A percentile compares a stretch with the other conserved stretches of the same genome.
phyloP scores from a whole-genome alignment of 2,329 filamentous ascomycete species.

The Cytospora leucostoma region DNA sequence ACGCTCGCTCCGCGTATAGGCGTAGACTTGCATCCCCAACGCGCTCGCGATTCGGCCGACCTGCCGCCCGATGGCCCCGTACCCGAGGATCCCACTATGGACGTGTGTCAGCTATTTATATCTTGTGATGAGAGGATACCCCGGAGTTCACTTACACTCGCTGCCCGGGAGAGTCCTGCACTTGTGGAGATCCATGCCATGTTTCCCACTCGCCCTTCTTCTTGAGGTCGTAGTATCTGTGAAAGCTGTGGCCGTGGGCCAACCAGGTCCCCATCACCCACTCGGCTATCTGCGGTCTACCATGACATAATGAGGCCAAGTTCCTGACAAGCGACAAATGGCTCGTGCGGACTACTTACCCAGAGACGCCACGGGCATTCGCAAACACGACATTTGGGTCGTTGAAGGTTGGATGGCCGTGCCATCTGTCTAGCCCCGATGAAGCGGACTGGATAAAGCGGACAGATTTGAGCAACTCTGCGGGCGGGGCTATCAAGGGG shows the following conservation, averaged over 20 bases:
- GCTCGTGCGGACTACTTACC: background rate
- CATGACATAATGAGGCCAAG: background rate
- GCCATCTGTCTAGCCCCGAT: background rate
- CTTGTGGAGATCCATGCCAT: background rate
- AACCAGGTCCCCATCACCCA: background rate
- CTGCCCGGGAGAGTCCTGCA: background rate
- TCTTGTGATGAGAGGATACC: background rate
- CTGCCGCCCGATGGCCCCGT: slow-evolving; percentile 46
- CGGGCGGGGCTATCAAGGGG: background rate
- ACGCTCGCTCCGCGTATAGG: slow-evolving; percentile 63
- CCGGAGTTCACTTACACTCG: background rate
- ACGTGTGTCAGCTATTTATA: background rate
- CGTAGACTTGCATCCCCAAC: slow-evolving; percentile 66
- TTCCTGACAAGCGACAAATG: background rate
- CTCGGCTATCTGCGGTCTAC: background rate
- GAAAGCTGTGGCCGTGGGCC: background rate
- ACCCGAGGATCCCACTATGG: slow-evolving; percentile 43
- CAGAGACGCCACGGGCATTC: background rate
- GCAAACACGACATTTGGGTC: background rate
- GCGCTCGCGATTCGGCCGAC: slow-evolving; percentile 51
- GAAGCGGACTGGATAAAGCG: background rate
- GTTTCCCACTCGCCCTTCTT: background rate
- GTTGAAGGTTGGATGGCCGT: background rate
- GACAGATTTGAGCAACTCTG: background rate
- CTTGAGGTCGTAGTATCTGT: background rate